Base-by-base conservation (phyloP, 2,329 filamentous ascomycete species). In the Gremmenia infestans region DNA sequence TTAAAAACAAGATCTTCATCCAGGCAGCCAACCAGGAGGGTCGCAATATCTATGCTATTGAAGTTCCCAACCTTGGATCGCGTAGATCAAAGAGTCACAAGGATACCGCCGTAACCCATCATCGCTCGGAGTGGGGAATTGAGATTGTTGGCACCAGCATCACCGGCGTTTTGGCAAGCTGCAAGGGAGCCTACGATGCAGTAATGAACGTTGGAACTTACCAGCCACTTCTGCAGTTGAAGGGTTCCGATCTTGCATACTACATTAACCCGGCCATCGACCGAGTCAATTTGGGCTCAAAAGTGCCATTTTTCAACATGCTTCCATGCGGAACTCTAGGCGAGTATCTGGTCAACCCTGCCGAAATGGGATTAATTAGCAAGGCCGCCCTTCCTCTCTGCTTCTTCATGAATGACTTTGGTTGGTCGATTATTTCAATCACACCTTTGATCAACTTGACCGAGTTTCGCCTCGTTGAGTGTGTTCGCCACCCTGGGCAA, bases 1-100 rank as follows among this genome's bases (percentile, higher is more conserved):
- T 62, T 4, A 35, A 53, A 2, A 22, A 40, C 32, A 48, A 55
- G 28, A 57, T 62, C 25, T 58, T 50, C 25, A 28, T 47, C 15
- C 9, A 39, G 2, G 42, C 51, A 22, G 42, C 42, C 40, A 23
- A 25, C 19, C 17, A 15, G 12, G 47, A 57, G 17, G 37, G 52
- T 45, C 46, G 52, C 14, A 3, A 22, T 14, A 40, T 51, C n/a
- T 28, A n/a, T 8, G 22, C 36, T 8, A 35, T n/a, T 9, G 49
- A 51, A 17, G n/a, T 19, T 19, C 48, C 48, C 28, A 32, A 9
- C 28, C 9, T 12, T 12, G 28, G 9, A 32, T n/a, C 32, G 19
- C 15, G 35, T 50, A 32, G 8, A 17, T 17, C 39, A 12, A 15
- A 15, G 39, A 42, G 15, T 7, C 5, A 15, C 39, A n/a, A 15